Evolutionary conservation across 2,329 filamentous ascomycete genomes (phyloP).

Genomic region (Xylaria sp.): DNA sequence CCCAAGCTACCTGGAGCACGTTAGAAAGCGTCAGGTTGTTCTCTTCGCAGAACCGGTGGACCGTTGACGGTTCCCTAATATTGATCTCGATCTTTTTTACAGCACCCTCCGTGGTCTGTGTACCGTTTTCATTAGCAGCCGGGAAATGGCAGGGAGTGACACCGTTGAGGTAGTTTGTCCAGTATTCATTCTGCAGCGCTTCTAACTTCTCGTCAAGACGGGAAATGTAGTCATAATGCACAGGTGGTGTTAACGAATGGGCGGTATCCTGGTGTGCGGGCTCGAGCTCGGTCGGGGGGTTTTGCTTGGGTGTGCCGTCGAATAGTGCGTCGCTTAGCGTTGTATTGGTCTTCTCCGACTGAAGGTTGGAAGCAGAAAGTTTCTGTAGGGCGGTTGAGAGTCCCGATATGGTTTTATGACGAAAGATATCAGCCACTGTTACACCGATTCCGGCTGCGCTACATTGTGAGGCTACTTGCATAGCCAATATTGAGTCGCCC

Average conservation of each 20-base stretch:
- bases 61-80: background rate
- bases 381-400: background rate
- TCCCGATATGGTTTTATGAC: constrained; percentile 1
- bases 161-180: constrained; percentile 4
- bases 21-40: background rate
- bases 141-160: constrained; percentile 9
- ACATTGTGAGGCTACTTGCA: constrained; percentile 51
- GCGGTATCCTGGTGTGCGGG: background rate
- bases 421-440: constrained; percentile 33
- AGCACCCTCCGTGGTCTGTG: background rate
- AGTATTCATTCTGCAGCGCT: background rate
- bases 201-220: background rate
- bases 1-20: constrained; percentile 11
- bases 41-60: constrained; percentile 10
- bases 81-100: background rate
- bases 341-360: background rate
- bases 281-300: background rate
- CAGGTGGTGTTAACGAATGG: background rate
- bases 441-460: constrained; percentile 22
- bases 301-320: background rate
- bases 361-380: background rate
- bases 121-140: background rate
- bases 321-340: constrained; percentile 37
- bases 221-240: constrained; percentile 1
- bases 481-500: constrained; percentile 48